phyloP scores from a whole-genome alignment of 169 alveolate species.

The Theileria annulata region DNA sequence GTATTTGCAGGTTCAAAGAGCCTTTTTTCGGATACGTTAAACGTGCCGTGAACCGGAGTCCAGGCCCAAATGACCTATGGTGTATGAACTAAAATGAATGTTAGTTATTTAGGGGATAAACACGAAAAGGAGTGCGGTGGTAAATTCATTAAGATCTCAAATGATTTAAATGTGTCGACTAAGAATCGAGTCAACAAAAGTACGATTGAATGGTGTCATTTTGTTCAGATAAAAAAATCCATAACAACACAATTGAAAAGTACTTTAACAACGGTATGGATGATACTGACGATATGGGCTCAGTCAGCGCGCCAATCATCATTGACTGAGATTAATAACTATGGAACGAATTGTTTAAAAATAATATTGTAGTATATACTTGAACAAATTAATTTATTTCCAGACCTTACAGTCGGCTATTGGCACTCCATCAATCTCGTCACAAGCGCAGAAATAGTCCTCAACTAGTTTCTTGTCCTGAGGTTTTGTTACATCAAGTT shows the following conservation, averaged over 20 bases:
- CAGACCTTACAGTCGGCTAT: slow-evolving; percentile 84
- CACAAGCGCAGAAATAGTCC: slow-evolving; percentile 92
- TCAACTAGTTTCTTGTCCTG: slow-evolving; percentile 85
- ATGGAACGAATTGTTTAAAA: not conserved
- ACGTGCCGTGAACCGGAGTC: slow-evolving; percentile 88
- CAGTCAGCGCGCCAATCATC: not conserved
- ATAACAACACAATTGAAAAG: not conserved
- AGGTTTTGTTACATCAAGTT: slow-evolving; percentile 81
- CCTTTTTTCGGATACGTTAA: slow-evolving; percentile 91
- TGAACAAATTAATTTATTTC: slow-evolving; percentile 70
- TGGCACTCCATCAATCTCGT: slow-evolving; percentile 83
- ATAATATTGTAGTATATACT: not conserved
- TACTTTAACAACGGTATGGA: not conserved
- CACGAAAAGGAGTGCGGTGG: slow-evolving; percentile 50
- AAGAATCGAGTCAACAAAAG: slow-evolving; percentile 9
- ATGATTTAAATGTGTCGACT: not conserved
- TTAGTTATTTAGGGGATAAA: slow-evolving; percentile 24
- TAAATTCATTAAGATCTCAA: slow-evolving; percentile 22
- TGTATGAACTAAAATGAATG: slow-evolving; percentile 66
- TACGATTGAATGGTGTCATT: not conserved
- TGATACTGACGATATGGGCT: not conserved
- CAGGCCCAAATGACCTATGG: slow-evolving; percentile 90
- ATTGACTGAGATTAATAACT: not conserved
- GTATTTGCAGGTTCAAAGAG: slow-evolving; percentile 84
- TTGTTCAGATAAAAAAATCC: not conserved